These are phyloP conservation scores for Penicillium pancosmium DNA, from an alignment of 495 filamentous ascomycete species.

Conservation along the genomic window DNA sequence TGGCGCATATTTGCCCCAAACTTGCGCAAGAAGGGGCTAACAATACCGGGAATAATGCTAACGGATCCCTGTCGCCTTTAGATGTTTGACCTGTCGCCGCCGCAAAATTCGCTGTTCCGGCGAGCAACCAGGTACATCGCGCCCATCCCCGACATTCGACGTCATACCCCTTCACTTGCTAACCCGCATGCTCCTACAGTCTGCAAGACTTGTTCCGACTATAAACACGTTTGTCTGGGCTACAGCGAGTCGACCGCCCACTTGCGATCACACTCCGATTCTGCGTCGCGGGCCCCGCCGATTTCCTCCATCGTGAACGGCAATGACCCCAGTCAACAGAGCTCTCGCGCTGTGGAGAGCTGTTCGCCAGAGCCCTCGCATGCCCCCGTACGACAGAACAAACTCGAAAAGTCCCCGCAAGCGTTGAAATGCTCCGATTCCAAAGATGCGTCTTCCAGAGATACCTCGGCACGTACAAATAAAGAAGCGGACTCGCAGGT, in stretches of 20 bases:
- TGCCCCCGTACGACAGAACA: constrained; percentile 10
- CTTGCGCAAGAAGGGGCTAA: constrained; percentile 8
- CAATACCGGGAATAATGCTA: constrained; percentile 4
- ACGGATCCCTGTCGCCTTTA: constrained; percentile 30
- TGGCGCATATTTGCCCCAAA: constrained; percentile 15
- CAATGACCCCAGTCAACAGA: constrained; percentile 25
- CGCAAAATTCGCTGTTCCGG: constrained; percentile 84
- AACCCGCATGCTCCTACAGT: constrained; percentile 26
- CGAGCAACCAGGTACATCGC: constrained; percentile 60
- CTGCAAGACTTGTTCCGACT: constrained; percentile 75
- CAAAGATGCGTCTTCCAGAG: constrained; percentile 26
- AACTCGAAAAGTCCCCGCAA: constrained; percentile 24
- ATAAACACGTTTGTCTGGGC: constrained; percentile 70
- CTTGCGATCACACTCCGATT: constrained; percentile 42
- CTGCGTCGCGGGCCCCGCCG: constrained; percentile 29
- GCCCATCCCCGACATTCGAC: not conserved
- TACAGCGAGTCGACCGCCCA: constrained; percentile 74
- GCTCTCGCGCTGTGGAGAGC: constrained; percentile 27
- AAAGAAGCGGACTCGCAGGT: constrained; percentile 39
- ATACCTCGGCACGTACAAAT: constrained; percentile 24
- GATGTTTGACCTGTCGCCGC: constrained; percentile 78
- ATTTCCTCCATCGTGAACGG: constrained; percentile 20
- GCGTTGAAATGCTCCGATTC: constrained; percentile 15
- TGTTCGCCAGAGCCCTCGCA: constrained; percentile 33
- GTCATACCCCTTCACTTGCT: not conserved